These are phyloP conservation scores for Silene noctiflora DNA, from an alignment of 179 eudicot genomes.

Conservation along the genomic window DNA sequence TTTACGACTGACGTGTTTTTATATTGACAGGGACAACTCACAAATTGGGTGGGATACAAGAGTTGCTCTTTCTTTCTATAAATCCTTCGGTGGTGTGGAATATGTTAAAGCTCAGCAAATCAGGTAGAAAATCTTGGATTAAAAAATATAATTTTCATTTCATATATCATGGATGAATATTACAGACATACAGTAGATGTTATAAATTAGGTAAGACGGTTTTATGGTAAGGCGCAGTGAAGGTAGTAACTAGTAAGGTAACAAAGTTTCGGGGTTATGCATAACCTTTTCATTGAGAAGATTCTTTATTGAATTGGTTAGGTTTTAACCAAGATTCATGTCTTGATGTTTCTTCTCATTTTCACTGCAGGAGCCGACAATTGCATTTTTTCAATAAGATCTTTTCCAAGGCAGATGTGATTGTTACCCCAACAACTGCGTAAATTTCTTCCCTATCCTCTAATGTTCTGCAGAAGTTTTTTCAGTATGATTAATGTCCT, in stretches of 20 bases:
- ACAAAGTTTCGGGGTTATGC: no score
- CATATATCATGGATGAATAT: no score
- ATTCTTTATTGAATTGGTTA: no score
- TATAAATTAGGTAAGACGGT: no score
- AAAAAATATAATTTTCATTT: no score
- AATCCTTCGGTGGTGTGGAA: constrained; percentile 62
- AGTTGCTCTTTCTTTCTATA: constrained; percentile 74
- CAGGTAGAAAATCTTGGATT: constrained; percentile 36
- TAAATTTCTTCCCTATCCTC: constrained; percentile 19
- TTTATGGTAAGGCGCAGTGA: no score
- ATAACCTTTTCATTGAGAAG: no score
- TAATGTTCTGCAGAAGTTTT: not conserved
- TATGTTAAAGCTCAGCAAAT: constrained; percentile 84
- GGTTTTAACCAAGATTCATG: not conserved
- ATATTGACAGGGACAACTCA: constrained; percentile 34
- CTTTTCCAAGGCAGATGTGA: constrained; percentile 70
- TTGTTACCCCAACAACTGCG: constrained; percentile 92
- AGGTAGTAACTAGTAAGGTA: no score
- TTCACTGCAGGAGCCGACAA: constrained; percentile 58
- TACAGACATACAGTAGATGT: no score
- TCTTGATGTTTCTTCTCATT: constrained; percentile 3
- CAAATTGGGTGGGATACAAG: constrained; percentile 82
- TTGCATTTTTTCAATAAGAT: constrained; percentile 64
- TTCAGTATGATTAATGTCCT: not conserved
- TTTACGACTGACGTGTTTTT: constrained; percentile 21